Conservation (phyloP, 208 protist genomes). For the Trypanosoma cruzi region DNA sequence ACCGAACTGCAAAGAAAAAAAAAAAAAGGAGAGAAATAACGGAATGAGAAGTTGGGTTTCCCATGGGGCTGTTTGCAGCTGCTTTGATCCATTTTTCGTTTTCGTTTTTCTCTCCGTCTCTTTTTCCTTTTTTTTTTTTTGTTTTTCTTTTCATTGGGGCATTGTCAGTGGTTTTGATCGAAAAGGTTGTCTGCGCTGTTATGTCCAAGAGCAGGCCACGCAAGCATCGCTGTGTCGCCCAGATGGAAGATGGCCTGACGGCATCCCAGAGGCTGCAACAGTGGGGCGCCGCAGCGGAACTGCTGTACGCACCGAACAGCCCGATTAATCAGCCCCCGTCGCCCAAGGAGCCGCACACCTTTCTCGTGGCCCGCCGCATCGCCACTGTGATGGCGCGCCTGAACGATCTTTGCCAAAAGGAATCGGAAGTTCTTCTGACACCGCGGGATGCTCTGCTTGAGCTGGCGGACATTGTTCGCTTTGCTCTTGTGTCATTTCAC, state of each 20-base stretch:
- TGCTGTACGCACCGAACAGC: slow-evolving; percentile 32
- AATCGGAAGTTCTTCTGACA: slow-evolving; percentile 33
- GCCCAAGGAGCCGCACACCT: slow-evolving; percentile 30
- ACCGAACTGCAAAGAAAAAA: not conserved
- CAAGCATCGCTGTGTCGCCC: not conserved
- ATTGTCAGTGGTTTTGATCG: not conserved
- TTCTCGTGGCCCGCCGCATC: slow-evolving; percentile 49
- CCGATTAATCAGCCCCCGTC: slow-evolving; percentile 17
- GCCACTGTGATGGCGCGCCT: slow-evolving; percentile 52
- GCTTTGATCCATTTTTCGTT: not conserved
- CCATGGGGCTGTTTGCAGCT: not conserved
- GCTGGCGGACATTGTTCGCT: slow-evolving; percentile 53
- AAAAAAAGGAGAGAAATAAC: not conserved
- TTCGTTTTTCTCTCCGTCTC: not conserved
- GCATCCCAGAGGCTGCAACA: slow-evolving; percentile 27
- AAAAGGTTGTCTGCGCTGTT: not conserved
- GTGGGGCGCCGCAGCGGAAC: slow-evolving; percentile 29
- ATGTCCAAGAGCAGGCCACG: slow-evolving; percentile 24
- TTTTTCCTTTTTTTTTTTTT: slow-evolving; percentile 17
- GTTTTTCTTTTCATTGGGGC: not conserved
- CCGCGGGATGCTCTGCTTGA: slow-evolving; percentile 50
- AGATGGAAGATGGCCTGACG: slow-evolving; percentile 27
- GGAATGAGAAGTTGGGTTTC: not conserved
- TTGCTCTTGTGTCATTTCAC: slow-evolving; percentile 43
- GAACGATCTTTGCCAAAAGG: slow-evolving; percentile 36